Conservation (phyloP, 768 basidiomycete genomes). For the Serendipita sp. region DNA sequence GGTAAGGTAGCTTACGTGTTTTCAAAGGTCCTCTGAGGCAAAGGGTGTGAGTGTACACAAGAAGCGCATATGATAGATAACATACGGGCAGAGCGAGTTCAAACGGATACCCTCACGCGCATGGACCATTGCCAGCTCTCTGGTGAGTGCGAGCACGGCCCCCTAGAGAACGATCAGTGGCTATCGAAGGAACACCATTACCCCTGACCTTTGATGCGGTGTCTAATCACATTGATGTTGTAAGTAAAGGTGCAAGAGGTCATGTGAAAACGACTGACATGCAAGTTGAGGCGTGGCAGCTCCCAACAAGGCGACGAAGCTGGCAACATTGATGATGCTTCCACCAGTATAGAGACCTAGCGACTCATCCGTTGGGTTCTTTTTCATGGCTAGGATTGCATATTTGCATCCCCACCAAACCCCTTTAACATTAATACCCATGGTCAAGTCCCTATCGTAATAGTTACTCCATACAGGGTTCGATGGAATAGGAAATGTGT, state of each 20-base stretch:
- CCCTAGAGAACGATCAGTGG: conserved; percentile 29
- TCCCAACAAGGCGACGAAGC: conserved; percentile 89
- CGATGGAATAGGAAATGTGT: not conserved
- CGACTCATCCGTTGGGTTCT: conserved; percentile 68
- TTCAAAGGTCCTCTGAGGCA: conserved; percentile 69
- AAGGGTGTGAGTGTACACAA: conserved; percentile 8
- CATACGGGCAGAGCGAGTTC: conserved; percentile 93
- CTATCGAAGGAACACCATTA: not conserved
- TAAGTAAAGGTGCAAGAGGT: not conserved
- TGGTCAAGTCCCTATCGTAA: conserved; percentile 42
- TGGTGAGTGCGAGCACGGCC: conserved; percentile 95
- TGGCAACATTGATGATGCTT: conserved; percentile 96
- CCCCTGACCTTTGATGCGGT: conserved; percentile 73
- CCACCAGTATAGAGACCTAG: conserved; percentile 63
- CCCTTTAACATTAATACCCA: conserved; percentile 92
- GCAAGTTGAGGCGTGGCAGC: conserved; percentile 98
- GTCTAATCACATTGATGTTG: conserved; percentile 32
- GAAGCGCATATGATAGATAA: conserved; percentile 10
- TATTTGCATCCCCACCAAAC: conserved; percentile 99
- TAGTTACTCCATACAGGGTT: not conserved
- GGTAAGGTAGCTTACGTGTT: conserved; percentile 47
- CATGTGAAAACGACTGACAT: conserved; percentile 37
- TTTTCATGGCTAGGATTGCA: conserved; percentile 89
- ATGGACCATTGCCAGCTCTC: conserved; percentile 95
- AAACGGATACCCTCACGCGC: conserved; percentile 92